Evolutionary conservation across 495 filamentous ascomycete genomes (phyloP).

Genomic region (Cercophora scortea): DNA sequence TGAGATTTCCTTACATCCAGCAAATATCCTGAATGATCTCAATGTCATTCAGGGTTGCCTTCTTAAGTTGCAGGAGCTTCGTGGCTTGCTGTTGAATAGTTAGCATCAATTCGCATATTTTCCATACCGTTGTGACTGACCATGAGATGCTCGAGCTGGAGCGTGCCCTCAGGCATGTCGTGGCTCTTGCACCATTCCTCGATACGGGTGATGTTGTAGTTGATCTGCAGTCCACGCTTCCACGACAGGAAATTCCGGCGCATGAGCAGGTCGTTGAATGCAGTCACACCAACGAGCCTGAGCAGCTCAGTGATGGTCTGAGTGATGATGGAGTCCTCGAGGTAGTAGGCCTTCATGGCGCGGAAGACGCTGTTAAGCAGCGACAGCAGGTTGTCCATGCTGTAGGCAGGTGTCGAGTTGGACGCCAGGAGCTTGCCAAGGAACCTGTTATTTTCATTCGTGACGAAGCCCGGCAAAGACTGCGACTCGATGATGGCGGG

Average conservation of each 20-base stretch:
- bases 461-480: conserved; percentile 95
- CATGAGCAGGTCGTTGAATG: conserved; percentile 98
- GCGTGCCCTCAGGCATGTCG: conserved; percentile 96
- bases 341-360: conserved; percentile 95
- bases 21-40: conserved; percentile 99
- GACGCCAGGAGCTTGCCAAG: conserved; percentile 90
- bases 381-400: conserved; percentile 97
- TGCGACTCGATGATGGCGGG: conserved; percentile 99
- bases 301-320: conserved; percentile 94
- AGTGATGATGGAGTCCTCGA: conserved; percentile 91
- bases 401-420: conserved; percentile 84
- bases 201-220: conserved; percentile 99
- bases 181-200: conserved; percentile 99
- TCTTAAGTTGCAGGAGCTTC: conserved; percentile 97
- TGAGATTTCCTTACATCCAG: conserved; percentile 73
- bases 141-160: conserved; percentile 98
- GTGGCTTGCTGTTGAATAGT: conserved; percentile 72
- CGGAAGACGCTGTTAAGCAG: conserved; percentile 96
- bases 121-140: conserved; percentile 31
- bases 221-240: conserved; percentile 99
- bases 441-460: conserved; percentile 95
- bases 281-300: conserved; percentile 90
- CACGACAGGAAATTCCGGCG: conserved; percentile 96
- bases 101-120: conserved; percentile 8
- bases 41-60: conserved; percentile 97